phyloP scores from a whole-genome alignment of 371 early-diverging fungal species.

The Mucor sp. region DNA sequence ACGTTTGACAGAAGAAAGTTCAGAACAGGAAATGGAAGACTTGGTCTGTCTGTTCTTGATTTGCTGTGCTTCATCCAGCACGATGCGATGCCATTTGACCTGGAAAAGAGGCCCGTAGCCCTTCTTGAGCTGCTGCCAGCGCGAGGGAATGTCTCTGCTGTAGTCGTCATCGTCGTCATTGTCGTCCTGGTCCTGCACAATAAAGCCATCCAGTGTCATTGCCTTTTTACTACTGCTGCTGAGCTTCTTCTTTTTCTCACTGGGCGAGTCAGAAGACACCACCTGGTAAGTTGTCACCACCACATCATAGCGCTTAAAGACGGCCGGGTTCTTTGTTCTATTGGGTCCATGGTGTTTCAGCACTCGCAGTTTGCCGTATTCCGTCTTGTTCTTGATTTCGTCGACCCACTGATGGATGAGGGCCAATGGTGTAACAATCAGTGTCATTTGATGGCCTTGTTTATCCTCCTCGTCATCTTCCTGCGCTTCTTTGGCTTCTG shows the following conservation, averaged over 20 bases:
- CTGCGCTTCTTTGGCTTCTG: slow-evolving; percentile 16
- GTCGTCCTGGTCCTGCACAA: slow-evolving; percentile 2
- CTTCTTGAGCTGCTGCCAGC: slow-evolving; percentile 4
- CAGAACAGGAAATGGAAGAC: slow-evolving; percentile 62
- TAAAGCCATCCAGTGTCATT: not conserved
- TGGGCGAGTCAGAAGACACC: slow-evolving; percentile 54
- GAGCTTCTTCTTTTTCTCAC: slow-evolving; percentile 6
- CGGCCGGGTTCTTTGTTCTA: slow-evolving; percentile 34
- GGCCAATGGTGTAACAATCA: slow-evolving; percentile 69
- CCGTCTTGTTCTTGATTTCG: slow-evolving; percentile 60
- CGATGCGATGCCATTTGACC: slow-evolving; percentile 53
- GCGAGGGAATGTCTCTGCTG: not conserved
- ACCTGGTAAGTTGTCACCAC: slow-evolving; percentile 75
- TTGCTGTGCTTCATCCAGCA: slow-evolving; percentile 88
- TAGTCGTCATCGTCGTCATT: not conserved
- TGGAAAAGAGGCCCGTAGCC: slow-evolving; percentile 48
- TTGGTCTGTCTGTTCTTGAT: slow-evolving; percentile 80
- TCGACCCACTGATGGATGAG: slow-evolving; percentile 72
- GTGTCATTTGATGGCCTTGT: slow-evolving; percentile 42
- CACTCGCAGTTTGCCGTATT: slow-evolving; percentile 46
- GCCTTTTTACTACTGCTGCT: slow-evolving; percentile 10
- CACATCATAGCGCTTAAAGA: slow-evolving; percentile 64
- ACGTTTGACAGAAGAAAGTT: slow-evolving; percentile 62
- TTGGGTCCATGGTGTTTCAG: slow-evolving; percentile 64
- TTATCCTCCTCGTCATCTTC: not conserved